Evolutionary conservation across 2,329 filamentous ascomycete species (phyloP), one percentile per base, ranked within the genome.

Genomic region (Cladosporium sp.): DNA sequence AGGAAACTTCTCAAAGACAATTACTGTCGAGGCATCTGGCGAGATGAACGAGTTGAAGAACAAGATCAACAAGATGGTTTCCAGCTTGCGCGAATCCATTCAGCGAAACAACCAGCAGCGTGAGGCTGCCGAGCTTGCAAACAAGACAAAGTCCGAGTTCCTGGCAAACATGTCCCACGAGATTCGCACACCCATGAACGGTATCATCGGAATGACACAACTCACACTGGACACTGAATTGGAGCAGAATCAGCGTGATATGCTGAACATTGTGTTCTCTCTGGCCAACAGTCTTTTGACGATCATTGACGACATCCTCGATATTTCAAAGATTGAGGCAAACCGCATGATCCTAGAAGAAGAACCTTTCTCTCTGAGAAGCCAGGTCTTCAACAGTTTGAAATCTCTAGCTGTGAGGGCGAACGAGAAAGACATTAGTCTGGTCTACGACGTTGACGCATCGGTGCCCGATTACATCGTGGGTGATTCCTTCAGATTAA

Each of bases 41-140:
- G 94, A 99, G 75, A 97, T 99, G 94, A 94, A 97, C 75, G 93
- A 97, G 74, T 82, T 99, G 67, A 99, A 99, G 78, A 87, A 92
- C 69, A 97, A 97, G 81, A 97, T 99, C 82, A 99, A 97, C 73
- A 90, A 95, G 78, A 99, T 99, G 94, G 92, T 97, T 55, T 94
- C 90, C 72, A 96, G 96, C 72, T 78, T 99, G 63, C 83, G 93
- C 66, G 94, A 97, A 76, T 95, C 90, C 81, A 97, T 99, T 66
- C 92, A 97, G 74, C 87, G 92, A 73, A 99, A 97, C 73, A 97
- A 92, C 3, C 90, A 92, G 65, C 94, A 94, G 59, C 89, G 94
- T 75, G 93, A 97, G 75, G 92, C 93, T 49, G 94, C 94, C 69
- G 94, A 99, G 73, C 80, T 97, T 72, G 94, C 94, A 63, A 97